These are phyloP conservation scores for Epichloe amarillans DNA, from an alignment of 2,329 filamentous ascomycete genomes.

Conservation along the genomic window DNA sequence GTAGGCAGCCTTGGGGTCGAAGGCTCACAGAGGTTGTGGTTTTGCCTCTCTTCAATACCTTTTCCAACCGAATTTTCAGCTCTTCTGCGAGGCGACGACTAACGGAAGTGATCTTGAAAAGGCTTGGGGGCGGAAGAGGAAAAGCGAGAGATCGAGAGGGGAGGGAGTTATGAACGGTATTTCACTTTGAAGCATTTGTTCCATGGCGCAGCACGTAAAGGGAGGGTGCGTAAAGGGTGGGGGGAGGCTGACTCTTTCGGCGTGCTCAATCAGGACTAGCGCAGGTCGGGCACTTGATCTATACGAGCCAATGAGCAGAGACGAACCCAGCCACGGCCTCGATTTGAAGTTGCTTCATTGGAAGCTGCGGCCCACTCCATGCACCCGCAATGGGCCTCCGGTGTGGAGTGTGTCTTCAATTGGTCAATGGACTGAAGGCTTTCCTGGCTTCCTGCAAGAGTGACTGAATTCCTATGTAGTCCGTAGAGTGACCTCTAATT, in stretches of 20 bases:
- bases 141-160: conserved; percentile 11
- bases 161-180: conserved; percentile 22
- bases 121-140: conserved; percentile 3
- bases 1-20: neutral
- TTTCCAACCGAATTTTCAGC: too few species aligned
- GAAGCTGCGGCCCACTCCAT: conserved; percentile 3
- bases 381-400: conserved; percentile 19
- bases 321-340: conserved; percentile 3
- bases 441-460: conserved; percentile 8
- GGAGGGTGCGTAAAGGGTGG: too few species aligned
- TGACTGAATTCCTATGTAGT: conserved; percentile 16
- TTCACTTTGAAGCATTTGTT: conserved; percentile 16
- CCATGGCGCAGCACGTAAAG: conserved; percentile 19
- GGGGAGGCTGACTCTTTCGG: conserved; percentile 28
- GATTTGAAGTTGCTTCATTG: conserved; percentile 14
- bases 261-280: conserved; percentile 28
- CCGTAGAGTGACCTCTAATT: neutral
- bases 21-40: neutral
- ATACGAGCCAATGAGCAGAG: conserved; percentile 15
- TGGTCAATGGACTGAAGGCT: conserved; percentile 16
- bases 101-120: neutral
- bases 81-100: neutral
- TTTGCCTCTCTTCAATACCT: neutral
- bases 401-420: conserved; percentile 18
- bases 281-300: conserved; percentile 6